phyloP scores from a whole-genome alignment of 139 green algal genomes.

The Chlorella sorokiniana region DNA sequence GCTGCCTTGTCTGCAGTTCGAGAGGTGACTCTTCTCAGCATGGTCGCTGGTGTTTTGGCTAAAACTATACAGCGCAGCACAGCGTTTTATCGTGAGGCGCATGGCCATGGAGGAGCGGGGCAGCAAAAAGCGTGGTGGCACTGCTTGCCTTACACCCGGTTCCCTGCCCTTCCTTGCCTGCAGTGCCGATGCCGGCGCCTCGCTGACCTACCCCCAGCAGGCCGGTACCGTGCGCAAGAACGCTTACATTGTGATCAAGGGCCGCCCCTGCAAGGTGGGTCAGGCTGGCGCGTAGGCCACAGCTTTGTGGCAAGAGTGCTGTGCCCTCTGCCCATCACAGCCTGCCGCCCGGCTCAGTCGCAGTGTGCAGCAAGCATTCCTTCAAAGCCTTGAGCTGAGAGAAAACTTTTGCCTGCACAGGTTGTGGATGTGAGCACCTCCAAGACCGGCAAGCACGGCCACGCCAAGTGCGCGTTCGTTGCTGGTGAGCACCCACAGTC shows the following conservation, averaged over 20 bases:
- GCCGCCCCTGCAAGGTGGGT: constrained; percentile 90
- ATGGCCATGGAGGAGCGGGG: no score
- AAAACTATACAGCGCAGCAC: not conserved
- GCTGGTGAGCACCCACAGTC: no score
- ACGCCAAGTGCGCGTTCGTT: constrained; percentile 99
- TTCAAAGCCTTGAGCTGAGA: not conserved
- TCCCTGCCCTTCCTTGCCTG: constrained; percentile 20
- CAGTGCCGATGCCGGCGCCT: constrained; percentile 82
- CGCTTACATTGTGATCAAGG: constrained; percentile 96
- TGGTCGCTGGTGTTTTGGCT: no score
- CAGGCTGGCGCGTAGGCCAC: not conserved
- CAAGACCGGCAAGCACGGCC: constrained; percentile 99
- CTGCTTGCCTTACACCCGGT: not conserved
- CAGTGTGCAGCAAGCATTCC: not conserved
- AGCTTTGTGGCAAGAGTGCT: not conserved
- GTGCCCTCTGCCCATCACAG: no score
- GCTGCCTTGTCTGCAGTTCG: no score
- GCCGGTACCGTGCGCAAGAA: constrained; percentile 95
- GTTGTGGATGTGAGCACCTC: constrained; percentile 99
- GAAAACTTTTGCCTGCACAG: constrained; percentile 58
- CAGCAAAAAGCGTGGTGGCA: no score
- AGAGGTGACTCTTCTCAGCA: no score
- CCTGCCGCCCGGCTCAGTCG: not conserved
- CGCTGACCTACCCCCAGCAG: constrained; percentile 77
- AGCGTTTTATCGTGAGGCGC: not conserved